Conservation (phyloP, 352 stramenopile species). For the Lagenidium sp. region DNA sequence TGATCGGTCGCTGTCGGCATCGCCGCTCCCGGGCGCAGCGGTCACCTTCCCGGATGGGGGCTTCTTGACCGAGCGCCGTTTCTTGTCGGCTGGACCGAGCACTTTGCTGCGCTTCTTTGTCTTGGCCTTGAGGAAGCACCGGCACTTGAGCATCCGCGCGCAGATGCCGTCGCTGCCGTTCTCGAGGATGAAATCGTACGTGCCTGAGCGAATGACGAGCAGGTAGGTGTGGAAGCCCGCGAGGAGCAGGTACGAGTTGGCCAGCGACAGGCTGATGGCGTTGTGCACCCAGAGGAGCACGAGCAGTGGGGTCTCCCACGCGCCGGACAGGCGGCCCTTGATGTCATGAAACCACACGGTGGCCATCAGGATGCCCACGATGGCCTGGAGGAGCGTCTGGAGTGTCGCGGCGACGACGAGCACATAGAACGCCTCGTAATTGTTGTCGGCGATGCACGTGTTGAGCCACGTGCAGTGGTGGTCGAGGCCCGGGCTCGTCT, state of each 20-base stretch:
- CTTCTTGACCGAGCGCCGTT: slow-evolving; percentile 12
- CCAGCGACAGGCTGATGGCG: slow-evolving; percentile 35
- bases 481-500: slow-evolving; percentile 69
- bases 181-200: slow-evolving; percentile 80
- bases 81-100: slow-evolving; percentile 23
- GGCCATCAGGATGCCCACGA: slow-evolving; percentile 68
- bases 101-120: slow-evolving; percentile 28
- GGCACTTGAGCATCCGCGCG: slow-evolving; percentile 68
- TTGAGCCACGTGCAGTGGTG: slow-evolving; percentile 87
- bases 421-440: slow-evolving; percentile 81
- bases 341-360: slow-evolving; percentile 60
- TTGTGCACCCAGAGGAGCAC: slow-evolving; percentile 76
- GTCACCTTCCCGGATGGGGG: slow-evolving; percentile 14
- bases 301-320: slow-evolving; percentile 35
- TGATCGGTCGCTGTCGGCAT: too few relatives aligned
- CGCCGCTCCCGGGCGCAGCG: neutral
- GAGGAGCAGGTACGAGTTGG: slow-evolving; percentile 62
- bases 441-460: slow-evolving; percentile 76
- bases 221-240: slow-evolving; percentile 76
- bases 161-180: slow-evolving; percentile 70
- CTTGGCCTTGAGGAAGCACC: slow-evolving; percentile 34
- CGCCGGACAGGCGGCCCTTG: slow-evolving; percentile 20
- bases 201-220: slow-evolving; percentile 53
- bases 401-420: slow-evolving; percentile 53
- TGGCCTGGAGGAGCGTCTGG: slow-evolving; percentile 48